Evolutionary conservation across 2,329 filamentous ascomycete genomes (phyloP), one percentile per base, ranked within the genome.

Genomic region (Ceratocystis variospora): DNA sequence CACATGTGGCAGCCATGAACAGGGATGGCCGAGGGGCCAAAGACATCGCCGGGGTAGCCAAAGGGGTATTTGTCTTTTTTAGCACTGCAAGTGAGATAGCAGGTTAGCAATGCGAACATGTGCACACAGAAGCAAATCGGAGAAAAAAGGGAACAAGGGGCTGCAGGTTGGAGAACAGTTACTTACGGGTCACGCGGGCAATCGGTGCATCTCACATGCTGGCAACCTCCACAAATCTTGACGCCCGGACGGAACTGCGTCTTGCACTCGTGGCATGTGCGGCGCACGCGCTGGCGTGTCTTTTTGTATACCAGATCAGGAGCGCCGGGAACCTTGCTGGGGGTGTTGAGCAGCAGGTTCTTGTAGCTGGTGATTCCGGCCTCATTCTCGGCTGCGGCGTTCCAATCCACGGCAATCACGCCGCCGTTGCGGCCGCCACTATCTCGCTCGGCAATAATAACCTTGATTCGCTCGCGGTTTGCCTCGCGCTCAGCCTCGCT

Each of bases 101-200:
- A 19, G 28, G 64, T 70, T 67, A 69, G 69, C 57, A 50, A 44
- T 53, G n/a, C n/a, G 48, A 50, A 6, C n/a, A 48, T 22, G 8
- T n/a, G 15, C 46, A 48, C 17, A 10, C n/a, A 22, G 17, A 10
- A 25, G 48, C 1, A 2, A 15, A n/a, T 1, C 8, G 2, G 19
- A 28, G 48, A 25, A 28, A 2, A 33, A 12, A 22, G 17, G n/a
- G 0, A 1, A 19, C 5, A 10, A 15, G 31, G 8, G n/a, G 17
- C 15, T 62, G 48, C 5, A 50, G 12, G 3, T 3, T 22, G 63
- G 5, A 37, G 55, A 31, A 50, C 46, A 64, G 22, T 2, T 37
- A 85, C 87, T 74, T 82, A 90, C 81, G 90, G 90, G 72, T 90
- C 86, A 71, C 90, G 81, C 33, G 89, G 89, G 74, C 90, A 95